Base-by-base conservation (phyloP, 371 early-diverging fungal species). In the Saksenaea oblongispora region DNA sequence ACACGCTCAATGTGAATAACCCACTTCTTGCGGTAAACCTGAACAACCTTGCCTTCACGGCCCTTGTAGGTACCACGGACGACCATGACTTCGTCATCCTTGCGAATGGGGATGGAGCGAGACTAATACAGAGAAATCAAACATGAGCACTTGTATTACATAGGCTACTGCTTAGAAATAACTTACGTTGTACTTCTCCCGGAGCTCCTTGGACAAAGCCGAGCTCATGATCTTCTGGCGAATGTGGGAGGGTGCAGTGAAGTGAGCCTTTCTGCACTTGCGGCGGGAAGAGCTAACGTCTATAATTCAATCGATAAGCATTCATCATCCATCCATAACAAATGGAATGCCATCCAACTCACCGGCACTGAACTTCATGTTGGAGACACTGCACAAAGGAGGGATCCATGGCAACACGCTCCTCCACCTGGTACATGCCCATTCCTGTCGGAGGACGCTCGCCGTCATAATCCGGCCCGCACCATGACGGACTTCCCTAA, bases 181-280 rank as follows among this genome's bases (percentile, higher is more conserved):
- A 74, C 72, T 75, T 75, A 93, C 95, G 78, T 92, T 84, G 91
- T 98, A 86, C 91, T 97, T 95, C 81, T 93, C 95, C 74, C 96
- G 89, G 76, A 98, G 91, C 75, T 97, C 98, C 96, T 98, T 99
- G 82, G 94, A 91, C 82, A 99, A 90, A 76, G 90, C 75, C 64
- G 98, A 90, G 81, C 92, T 91, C 98, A 99, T 96, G 82, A 98
- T 93, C 88, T 90, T 91, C 77, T 95, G 91, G 75, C 98, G 94
- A 72, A 90, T 84, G 86, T 85, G 84, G 70, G 97, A 97, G 70
- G 98, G 93, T 72, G 98, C 99, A 66, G 93, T 74, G 91, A 99
- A 98, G 91, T 99, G 98, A 76, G 98, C 98, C 91, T 95, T 95
- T 83, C 98, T 90, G 85, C 89, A 85, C 92, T 96, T 96, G 84